phyloP scores from a whole-genome alignment of 1,284 basidiomycete genomes.

The Meira nashicola region DNA sequence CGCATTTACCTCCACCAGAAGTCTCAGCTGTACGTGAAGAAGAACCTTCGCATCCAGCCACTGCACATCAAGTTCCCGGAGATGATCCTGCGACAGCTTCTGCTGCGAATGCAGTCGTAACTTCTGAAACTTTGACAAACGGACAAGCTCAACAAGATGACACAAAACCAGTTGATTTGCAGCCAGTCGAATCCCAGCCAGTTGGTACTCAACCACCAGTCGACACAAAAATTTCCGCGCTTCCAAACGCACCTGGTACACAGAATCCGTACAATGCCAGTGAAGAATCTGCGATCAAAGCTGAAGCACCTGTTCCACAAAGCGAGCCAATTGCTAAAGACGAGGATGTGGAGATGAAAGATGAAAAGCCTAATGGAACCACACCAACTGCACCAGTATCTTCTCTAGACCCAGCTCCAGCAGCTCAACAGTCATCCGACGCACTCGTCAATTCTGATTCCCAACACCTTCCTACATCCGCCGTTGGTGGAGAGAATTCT shows the following conservation, averaged over 20 bases:
- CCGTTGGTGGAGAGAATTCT: not conserved
- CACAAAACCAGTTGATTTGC: not conserved
- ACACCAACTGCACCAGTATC: not conserved
- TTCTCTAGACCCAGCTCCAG: not conserved
- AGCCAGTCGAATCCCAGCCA: not conserved
- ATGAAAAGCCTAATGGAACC: not conserved
- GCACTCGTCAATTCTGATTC: not conserved
- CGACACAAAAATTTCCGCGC: not conserved
- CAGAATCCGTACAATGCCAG: constrained; percentile 11
- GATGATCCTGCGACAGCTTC: constrained; percentile 5
- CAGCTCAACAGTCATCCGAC: too few species aligned
- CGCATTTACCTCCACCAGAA: not conserved
- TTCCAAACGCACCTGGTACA: constrained; percentile 9
- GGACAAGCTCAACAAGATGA: not conserved
- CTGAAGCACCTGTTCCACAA: not conserved
- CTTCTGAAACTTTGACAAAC: not conserved
- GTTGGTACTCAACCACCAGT: not conserved
- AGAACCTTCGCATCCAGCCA: not conserved
- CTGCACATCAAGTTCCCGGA: not conserved
- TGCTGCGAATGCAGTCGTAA: not conserved
- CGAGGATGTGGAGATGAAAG: constrained; percentile 2
- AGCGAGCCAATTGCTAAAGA: not conserved
- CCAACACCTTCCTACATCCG: not conserved
- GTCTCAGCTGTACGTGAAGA: not conserved
- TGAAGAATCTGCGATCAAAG: constrained; percentile 6